Conservation (phyloP, 164 flowering plant genomes). For the Protea cynaroides region DNA sequence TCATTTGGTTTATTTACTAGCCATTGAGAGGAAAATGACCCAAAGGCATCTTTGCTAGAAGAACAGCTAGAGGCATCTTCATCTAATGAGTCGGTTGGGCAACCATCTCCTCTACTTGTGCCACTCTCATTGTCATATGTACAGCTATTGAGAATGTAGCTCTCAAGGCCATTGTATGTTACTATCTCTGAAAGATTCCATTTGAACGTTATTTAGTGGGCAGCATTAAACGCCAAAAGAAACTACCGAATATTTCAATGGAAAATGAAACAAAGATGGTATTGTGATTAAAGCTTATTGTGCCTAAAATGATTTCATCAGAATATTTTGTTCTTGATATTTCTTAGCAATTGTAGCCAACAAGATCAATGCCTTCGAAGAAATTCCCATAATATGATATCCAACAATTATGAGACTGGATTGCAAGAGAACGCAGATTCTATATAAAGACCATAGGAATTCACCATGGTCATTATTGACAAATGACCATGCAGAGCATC, state of each 20-base stretch:
- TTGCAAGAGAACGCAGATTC: too few relatives aligned
- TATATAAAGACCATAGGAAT: too few relatives aligned
- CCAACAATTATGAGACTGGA: too few relatives aligned
- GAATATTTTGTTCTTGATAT: background rate
- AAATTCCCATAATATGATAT: too few relatives aligned
- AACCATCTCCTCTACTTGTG: constrained; percentile 63
- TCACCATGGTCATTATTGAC: too few relatives aligned
- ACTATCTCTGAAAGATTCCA: constrained; percentile 49
- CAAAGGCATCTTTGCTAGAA: constrained; percentile 75
- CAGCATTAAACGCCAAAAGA: background rate
- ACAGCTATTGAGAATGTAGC: constrained; percentile 54
- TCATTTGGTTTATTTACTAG: constrained; percentile 42
- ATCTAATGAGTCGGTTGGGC: constrained; percentile 55
- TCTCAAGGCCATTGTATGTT: constrained; percentile 85
- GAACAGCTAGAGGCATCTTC: constrained; percentile 75
- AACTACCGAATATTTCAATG: background rate
- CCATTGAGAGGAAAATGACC: constrained; percentile 75
- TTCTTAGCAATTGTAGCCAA: too few relatives aligned
- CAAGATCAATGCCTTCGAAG: too few relatives aligned
- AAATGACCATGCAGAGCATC: too few relatives aligned
- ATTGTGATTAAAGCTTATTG: background rate
- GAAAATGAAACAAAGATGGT: background rate
- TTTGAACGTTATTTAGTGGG: background rate
- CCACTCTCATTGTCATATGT: constrained; percentile 58
- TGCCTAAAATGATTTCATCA: background rate